Evolutionary conservation across 352 stramenopile species (phyloP), one percentile per base, ranked within the genome.

Genomic region (Pythium pyrilobum): DNA sequence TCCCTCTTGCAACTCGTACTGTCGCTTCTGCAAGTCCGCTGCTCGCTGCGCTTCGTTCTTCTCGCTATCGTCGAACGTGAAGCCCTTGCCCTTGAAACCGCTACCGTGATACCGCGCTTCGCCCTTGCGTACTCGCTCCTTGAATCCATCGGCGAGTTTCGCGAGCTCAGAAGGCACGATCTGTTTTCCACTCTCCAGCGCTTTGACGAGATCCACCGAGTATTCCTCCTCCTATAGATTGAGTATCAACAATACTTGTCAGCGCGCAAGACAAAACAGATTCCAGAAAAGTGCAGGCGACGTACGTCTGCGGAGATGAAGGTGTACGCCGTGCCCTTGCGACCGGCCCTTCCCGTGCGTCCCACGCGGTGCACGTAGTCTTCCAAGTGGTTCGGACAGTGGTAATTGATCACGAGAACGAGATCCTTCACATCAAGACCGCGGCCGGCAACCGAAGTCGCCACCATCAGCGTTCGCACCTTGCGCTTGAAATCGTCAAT

Each of bases 361-460:
- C 97, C 97, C 4, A 99, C 96, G 28, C 97, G 91, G 77, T 99
- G 97, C 2, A 99, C 96, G 59, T 99, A 99, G 59, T 99, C 97
- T 81, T 99, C 97, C 39, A 99, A 74, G 67, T 99, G 97, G 67
- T 99, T 99, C 0, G 97, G 97, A 44, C 92, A 97, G 44, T 98
- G 96, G 65, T 98, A 99, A 77, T 99, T 99, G 63, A 99, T 97
- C 28, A 99, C 97, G 59, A 98, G 96, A 32, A 96, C 78, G 48
- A 98, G 87, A 46, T 98, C 94, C 40, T 98, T 97, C 29, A 99
- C 97, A 64, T 99, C 97, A 36, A 99, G 81, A 53, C 98, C 98
- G 46, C 97, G 85, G 41, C 92, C 96, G 54, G 97, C 97, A 36
- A 99, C 97, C 32, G 81, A 95, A 10, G 97, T 99, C 25, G 96